Percentiles rank a stretch among this genome's conserved stretches.
Evolutionary conservation across 1,284 basidiomycete genomes (phyloP).

Genomic region (Polyporus tsugae): DNA sequence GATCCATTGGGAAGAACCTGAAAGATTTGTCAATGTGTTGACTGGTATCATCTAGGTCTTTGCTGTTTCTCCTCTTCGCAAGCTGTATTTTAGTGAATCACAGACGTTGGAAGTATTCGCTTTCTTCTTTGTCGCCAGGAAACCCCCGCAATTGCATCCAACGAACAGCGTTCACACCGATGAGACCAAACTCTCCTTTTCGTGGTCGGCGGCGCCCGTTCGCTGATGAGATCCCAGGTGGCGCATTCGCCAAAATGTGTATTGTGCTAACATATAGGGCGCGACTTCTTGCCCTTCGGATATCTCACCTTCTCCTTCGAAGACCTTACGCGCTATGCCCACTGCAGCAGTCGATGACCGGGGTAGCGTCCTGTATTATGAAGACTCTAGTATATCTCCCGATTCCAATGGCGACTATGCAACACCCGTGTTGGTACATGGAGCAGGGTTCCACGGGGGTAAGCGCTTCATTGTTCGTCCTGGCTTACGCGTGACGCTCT

Average conservation of each 20-base stretch:
- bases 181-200: slow-evolving; percentile 2
- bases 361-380: slow-evolving; percentile 16
- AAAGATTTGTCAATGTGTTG: slow-evolving; percentile 26
- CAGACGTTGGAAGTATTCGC: not conserved
- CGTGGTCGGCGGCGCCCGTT: not conserved
- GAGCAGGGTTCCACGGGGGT: slow-evolving; percentile 38
- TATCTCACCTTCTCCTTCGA: not conserved
- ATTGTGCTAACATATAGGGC: not conserved
- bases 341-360: slow-evolving; percentile 17
- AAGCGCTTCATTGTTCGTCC: slow-evolving; percentile 6
- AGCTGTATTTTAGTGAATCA: not conserved
- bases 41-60: slow-evolving; percentile 16
- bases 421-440: slow-evolving; percentile 39
- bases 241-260: not conserved
- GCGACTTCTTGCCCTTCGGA: not conserved
- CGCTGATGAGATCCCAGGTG: not conserved
- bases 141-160: no score
- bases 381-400: not conserved
- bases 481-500: not conserved
- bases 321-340: slow-evolving; percentile 15
- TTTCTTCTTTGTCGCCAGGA: not conserved
- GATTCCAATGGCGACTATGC: slow-evolving; percentile 23
- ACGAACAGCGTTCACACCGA: not conserved
- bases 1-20: slow-evolving; percentile 35
- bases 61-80: not conserved